Evolutionary conservation across 73 alveolate species (phyloP).

Genomic region (Uronychia setigera): DNA sequence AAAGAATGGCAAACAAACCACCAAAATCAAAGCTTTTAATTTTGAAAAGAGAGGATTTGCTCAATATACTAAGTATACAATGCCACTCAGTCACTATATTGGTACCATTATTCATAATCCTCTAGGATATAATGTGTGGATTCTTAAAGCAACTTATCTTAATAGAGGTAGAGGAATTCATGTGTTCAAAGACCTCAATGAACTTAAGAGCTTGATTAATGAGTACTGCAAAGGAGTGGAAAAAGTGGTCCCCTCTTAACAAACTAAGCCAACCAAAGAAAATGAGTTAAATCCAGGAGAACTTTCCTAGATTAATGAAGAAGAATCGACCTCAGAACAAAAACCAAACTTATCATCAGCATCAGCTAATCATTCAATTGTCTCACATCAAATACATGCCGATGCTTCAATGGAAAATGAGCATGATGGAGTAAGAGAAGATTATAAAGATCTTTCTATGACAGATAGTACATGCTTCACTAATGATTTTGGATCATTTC

Average conservation of each 20-base stretch:
- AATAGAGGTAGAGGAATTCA: constrained; percentile 91
- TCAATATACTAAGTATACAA: constrained; percentile 8
- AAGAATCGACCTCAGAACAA: neutral
- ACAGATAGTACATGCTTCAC: no score
- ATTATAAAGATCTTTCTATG: no score
- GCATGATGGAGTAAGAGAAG: no score
- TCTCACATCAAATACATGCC: neutral
- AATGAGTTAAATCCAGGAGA: neutral
- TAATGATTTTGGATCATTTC: no score
- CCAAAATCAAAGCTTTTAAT: constrained; percentile 15
- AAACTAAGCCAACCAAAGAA: neutral
- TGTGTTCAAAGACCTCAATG: constrained; percentile 61
- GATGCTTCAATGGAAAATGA: neutral
- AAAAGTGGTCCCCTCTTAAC: neutral
- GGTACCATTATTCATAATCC: constrained; percentile 23
- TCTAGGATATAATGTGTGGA: constrained; percentile 70
- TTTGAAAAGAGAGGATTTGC: constrained; percentile 16
- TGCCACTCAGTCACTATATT: constrained; percentile 69
- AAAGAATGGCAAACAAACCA: neutral
- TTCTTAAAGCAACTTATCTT: constrained; percentile 76
- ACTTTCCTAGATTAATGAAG: neutral
- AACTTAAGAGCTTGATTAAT: constrained; percentile 57
- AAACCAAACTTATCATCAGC: no score
- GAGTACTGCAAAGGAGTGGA: constrained; percentile 61
- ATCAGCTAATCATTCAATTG: no score